Evolutionary conservation across 345 rosid genomes (phyloP).

Genomic region (Camelina hispida): DNA sequence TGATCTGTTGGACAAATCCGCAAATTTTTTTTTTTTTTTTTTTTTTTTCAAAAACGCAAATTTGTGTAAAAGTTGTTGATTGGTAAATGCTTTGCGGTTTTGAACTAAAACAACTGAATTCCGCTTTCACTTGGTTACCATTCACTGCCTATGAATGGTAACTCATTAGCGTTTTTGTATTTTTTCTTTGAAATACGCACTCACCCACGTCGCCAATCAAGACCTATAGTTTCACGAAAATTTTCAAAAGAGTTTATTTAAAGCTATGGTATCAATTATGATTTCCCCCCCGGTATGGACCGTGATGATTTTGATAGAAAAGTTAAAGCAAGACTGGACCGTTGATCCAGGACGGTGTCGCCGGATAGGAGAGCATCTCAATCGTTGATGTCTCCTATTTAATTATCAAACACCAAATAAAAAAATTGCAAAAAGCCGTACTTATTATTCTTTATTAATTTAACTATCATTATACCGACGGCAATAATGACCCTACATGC

Average conservation of each 20-base stretch:
- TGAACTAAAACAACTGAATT: no score
- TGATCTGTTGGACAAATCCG: no score
- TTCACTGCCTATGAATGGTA: no score
- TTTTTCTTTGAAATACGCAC: no score
- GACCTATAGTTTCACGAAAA: background rate
- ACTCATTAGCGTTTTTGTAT: no score
- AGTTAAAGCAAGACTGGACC: slow-evolving; percentile 40
- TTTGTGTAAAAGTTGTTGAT: no score
- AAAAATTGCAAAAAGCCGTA: slow-evolving; percentile 25
- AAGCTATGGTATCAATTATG: slow-evolving; percentile 11
- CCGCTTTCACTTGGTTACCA: no score
- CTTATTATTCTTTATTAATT: slow-evolving; percentile 33
- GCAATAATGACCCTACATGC: slow-evolving; percentile 48
- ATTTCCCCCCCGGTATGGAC: slow-evolving; percentile 8
- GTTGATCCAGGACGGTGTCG: slow-evolving; percentile 42
- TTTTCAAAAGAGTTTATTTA: background rate
- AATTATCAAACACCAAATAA: slow-evolving; percentile 32
- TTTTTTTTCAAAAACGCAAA: no score
- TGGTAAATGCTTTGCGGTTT: no score
- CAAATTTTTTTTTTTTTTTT: no score
- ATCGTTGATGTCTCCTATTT: slow-evolving; percentile 45
- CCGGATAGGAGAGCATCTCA: slow-evolving; percentile 43
- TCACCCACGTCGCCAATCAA: no score
- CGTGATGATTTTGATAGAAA: background rate
- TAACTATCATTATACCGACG: slow-evolving; percentile 27